Evolutionary conservation across 768 basidiomycete species (phyloP).

Genomic region (Krasilnikovozyma curviuscula): DNA sequence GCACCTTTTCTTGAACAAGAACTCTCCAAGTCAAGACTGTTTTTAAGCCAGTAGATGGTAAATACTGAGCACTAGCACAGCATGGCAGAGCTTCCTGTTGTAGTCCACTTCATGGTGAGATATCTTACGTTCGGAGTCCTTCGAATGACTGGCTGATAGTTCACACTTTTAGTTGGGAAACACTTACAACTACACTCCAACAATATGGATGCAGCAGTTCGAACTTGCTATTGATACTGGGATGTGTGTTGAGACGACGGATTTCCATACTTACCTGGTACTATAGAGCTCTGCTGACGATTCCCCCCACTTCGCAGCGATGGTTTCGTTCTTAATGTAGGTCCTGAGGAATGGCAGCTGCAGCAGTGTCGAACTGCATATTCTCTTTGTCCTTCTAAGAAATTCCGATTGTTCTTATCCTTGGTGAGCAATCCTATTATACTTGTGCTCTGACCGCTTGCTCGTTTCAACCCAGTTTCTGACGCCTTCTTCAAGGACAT

Average conservation of each 20-base stretch:
- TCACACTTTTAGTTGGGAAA: conserved; percentile 21
- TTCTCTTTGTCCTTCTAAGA: not conserved
- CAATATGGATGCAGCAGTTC: conserved; percentile 20
- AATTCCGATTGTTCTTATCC: too few relatives aligned
- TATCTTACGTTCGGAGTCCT: not conserved
- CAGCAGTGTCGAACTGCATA: conserved; percentile 21
- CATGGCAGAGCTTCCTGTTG: not conserved
- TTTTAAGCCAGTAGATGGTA: too few relatives aligned
- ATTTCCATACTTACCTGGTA: not conserved
- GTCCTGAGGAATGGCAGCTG: conserved; percentile 25
- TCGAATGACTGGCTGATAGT: not conserved
- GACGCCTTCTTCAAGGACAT: too few relatives aligned
- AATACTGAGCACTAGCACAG: not conserved
- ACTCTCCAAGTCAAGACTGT: too few relatives aligned
- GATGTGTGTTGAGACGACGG: conserved; percentile 13
- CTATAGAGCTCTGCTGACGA: not conserved
- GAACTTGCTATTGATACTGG: conserved; percentile 20
- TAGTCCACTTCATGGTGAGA: not conserved
- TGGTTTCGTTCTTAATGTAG: conserved; percentile 25
- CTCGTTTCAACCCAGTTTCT: too few relatives aligned
- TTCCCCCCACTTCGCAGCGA: conserved; percentile 15
- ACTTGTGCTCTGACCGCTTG: too few relatives aligned
- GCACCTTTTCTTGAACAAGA: too few relatives aligned
- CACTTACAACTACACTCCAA: conserved; percentile 21
- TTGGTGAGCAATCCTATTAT: too few relatives aligned